Conservation (phyloP, 2,329 filamentous ascomycete genomes). For the Trichoderma oligosporum region DNA sequence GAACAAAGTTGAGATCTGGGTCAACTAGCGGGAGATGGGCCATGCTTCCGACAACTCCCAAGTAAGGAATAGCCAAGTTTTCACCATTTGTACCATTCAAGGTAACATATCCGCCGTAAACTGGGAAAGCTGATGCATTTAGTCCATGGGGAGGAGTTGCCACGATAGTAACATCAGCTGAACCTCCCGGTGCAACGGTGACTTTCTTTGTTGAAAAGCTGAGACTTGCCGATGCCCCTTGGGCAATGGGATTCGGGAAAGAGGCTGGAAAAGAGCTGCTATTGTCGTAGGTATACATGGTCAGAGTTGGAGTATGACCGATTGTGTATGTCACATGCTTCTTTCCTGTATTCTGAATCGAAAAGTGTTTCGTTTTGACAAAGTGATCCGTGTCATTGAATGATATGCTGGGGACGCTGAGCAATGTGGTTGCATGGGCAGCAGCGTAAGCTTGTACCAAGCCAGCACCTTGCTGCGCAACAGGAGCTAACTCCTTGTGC, state of each 20-base stretch:
- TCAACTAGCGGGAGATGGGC: neutral
- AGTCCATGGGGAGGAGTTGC: constrained; percentile 38
- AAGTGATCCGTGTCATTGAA: constrained; percentile 64
- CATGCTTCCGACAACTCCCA: constrained; percentile 34
- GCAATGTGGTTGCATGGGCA: constrained; percentile 49
- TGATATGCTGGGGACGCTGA: constrained; percentile 53
- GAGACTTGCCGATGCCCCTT: constrained; percentile 40
- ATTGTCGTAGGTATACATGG: constrained; percentile 47
- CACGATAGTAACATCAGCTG: constrained; percentile 44
- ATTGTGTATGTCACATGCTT: constrained; percentile 50
- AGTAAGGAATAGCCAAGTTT: constrained; percentile 39
- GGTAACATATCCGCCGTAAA: constrained; percentile 42
- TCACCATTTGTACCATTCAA: constrained; percentile 40
- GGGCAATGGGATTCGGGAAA: constrained; percentile 45
- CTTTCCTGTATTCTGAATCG: constrained; percentile 51
- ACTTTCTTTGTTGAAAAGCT: constrained; percentile 42
- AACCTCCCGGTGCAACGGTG: constrained; percentile 40
- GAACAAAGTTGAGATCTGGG: constrained; percentile 1
- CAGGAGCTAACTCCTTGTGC: constrained; percentile 45
- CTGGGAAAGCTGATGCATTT: constrained; percentile 34
- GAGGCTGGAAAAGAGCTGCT: constrained; percentile 34
- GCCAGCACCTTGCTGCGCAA: constrained; percentile 58
- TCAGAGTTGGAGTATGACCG: constrained; percentile 47
- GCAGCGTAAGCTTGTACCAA: constrained; percentile 58
- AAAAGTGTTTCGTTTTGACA: constrained; percentile 46